phyloP scores from a whole-genome alignment of 495 filamentous ascomycete species.

The Letharia lupina region DNA sequence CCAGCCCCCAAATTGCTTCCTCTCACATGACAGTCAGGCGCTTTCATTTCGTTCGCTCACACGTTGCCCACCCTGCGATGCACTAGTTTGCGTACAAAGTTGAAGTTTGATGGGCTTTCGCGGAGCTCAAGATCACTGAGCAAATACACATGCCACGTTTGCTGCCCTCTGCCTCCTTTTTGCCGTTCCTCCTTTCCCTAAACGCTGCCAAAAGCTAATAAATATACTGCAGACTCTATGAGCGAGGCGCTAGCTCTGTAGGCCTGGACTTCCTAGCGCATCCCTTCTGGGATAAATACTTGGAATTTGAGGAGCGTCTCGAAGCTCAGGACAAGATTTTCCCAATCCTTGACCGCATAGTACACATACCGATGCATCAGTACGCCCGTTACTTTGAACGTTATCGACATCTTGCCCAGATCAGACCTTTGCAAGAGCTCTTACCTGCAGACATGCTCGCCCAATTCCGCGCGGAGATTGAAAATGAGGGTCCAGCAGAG shows the following conservation, averaged over 20 bases:
- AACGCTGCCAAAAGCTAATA: conserved; percentile 30
- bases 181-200: conserved; percentile 26
- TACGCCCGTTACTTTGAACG: conserved; percentile 93
- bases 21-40: conserved; percentile 51
- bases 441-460: conserved; percentile 58
- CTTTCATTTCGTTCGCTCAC: conserved; percentile 37
- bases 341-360: conserved; percentile 71
- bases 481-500: conserved; percentile 45
- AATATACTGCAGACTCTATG: conserved; percentile 63
- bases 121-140: conserved; percentile 37
- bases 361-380: conserved; percentile 93
- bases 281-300: conserved; percentile 98
- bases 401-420: conserved; percentile 70
- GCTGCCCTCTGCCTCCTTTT: conserved; percentile 36
- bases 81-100: conserved; percentile 23
- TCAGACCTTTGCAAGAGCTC: conserved; percentile 64
- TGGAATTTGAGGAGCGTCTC: conserved; percentile 88
- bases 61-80: conserved; percentile 24
- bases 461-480: conserved; percentile 62
- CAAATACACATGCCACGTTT: conserved; percentile 47
- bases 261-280: conserved; percentile 91
- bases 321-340: conserved; percentile 85
- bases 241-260: conserved; percentile 75
- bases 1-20: conserved; percentile 42
- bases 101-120: conserved; percentile 27